Conservation (phyloP, 2,329 filamentous ascomycete species). For the Talaromyces sp. region DNA sequence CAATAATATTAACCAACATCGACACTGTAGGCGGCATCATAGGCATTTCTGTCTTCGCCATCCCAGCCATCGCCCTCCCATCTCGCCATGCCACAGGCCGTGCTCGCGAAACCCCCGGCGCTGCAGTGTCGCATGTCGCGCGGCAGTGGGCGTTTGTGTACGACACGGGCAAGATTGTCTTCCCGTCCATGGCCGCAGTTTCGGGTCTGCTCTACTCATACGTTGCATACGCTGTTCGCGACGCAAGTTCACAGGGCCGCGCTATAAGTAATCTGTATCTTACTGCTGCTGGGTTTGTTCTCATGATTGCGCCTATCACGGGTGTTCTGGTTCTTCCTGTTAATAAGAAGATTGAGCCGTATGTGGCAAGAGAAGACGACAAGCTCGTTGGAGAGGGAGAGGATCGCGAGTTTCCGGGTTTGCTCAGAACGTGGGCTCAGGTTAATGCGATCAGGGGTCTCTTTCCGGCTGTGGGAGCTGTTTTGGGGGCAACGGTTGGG, state of each 20-base stretch:
- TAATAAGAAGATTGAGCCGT: constrained; percentile 23
- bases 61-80: constrained; percentile 23
- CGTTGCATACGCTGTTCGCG: constrained; percentile 23
- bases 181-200: constrained; percentile 46
- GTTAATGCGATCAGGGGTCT: constrained; percentile 20
- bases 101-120: constrained; percentile 9
- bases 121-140: constrained; percentile 20
- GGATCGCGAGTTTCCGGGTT: constrained; percentile 11
- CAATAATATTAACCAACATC: neutral
- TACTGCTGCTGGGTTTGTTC: constrained; percentile 18
- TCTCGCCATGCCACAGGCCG: constrained; percentile 13
- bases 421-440: constrained; percentile 18
- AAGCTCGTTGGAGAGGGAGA: neutral
- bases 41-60: constrained; percentile 18
- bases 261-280: neutral
- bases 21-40: constrained; percentile 24
- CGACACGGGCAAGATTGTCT: constrained; percentile 50
- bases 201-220: constrained; percentile 49
- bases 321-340: constrained; percentile 21
- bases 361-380: constrained; percentile 10
- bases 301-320: constrained; percentile 31
- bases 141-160: constrained; percentile 27
- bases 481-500: constrained; percentile 16
- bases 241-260: neutral
- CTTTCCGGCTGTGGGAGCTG: constrained; percentile 21